Evolutionary conservation across 2,329 filamentous ascomycete genomes (phyloP).

Genomic region (Aspergillus cejpii): DNA sequence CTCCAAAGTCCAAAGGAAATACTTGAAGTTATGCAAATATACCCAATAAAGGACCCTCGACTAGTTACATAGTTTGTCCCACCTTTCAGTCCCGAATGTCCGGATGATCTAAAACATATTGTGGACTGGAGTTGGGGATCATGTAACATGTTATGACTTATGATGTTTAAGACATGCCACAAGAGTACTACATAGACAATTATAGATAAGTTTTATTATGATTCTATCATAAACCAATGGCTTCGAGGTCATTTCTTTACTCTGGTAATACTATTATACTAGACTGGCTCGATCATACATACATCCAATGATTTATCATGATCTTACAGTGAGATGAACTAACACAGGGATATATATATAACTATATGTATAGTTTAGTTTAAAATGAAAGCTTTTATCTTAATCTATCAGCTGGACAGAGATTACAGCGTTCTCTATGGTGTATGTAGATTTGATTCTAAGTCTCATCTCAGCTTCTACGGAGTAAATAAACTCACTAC

Average conservation of each 20-base stretch:
- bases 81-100: conserved; percentile 17
- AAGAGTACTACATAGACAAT: no score
- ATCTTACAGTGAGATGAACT: no score
- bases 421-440: no score
- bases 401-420: conserved; percentile 21
- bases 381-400: background rate
- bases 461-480: background rate
- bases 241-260: no score
- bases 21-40: no score
- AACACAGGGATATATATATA: no score
- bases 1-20: no score
- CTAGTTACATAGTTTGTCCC: conserved; percentile 13
- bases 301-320: background rate
- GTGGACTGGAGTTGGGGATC: conserved; percentile 7
- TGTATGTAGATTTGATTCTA: no score
- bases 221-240: no score
- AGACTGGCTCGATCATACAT: background rate
- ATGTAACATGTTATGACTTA: background rate
- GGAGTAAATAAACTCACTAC: background rate
- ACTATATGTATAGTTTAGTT: no score
- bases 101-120: conserved; percentile 20
- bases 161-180: background rate
- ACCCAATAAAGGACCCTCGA: background rate
- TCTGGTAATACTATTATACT: no score
- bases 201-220: no score